Conservation (phyloP, 2,329 filamentous ascomycete species). For the Clonostachys byssicola region DNA sequence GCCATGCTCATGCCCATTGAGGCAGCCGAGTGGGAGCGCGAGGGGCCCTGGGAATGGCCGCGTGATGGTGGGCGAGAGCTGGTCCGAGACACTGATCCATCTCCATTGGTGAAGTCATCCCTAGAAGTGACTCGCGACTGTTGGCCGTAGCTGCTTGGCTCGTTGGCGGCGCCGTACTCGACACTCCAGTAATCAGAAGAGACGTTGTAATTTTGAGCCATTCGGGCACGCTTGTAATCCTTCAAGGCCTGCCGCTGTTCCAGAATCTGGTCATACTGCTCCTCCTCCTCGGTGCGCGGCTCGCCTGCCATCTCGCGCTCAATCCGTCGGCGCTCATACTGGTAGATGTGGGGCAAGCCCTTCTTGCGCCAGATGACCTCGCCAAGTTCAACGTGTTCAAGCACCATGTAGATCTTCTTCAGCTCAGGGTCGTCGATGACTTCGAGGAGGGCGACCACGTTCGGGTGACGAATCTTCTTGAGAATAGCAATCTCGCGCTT, state of each 20-base stretch:
- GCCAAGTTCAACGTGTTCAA: slow-evolving; percentile 91
- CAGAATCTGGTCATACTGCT: slow-evolving; percentile 54
- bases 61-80: slow-evolving; percentile 30
- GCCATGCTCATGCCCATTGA: slow-evolving; percentile 17
- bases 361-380: slow-evolving; percentile 94
- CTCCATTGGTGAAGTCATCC: slow-evolving; percentile 30
- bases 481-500: slow-evolving; percentile 97
- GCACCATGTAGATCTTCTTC: slow-evolving; percentile 97
- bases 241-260: slow-evolving; percentile 55
- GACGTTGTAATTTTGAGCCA: slow-evolving; percentile 42
- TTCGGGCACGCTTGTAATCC: slow-evolving; percentile 51
- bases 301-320: slow-evolving; percentile 66
- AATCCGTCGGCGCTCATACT: slow-evolving; percentile 76
- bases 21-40: slow-evolving; percentile 39
- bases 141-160: slow-evolving; percentile 34
- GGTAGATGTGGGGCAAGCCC: slow-evolving; percentile 76
- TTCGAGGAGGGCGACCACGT: slow-evolving; percentile 91
- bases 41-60: slow-evolving; percentile 35
- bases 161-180: slow-evolving; percentile 66
- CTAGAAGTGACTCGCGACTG: slow-evolving; percentile 36
- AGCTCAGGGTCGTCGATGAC: slow-evolving; percentile 95
- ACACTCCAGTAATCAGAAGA: slow-evolving; percentile 76
- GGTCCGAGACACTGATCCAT: slow-evolving; percentile 28
- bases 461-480: slow-evolving; percentile 97
- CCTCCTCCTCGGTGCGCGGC: slow-evolving; percentile 53